phyloP scores from a whole-genome alignment of 2,329 filamentous ascomycete species.

The Seiridium unicorne region DNA sequence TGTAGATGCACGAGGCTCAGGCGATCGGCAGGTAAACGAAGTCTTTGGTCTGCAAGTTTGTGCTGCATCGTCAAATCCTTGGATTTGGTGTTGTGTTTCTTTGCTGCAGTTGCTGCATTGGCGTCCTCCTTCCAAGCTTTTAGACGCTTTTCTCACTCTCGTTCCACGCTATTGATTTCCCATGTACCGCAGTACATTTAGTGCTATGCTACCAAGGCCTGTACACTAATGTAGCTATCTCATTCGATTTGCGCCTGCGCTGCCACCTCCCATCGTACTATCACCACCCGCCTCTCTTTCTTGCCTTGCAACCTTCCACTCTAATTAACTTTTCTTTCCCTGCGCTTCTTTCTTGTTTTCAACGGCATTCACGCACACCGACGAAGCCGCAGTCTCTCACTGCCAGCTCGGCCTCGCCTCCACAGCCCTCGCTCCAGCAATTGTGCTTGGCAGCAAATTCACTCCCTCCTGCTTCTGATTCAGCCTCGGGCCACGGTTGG shows the following conservation, averaged over 20 bases:
- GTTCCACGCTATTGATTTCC: conserved; percentile 1
- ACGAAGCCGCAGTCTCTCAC: not conserved
- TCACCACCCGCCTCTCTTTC: conserved; percentile 2
- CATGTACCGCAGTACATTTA: not conserved
- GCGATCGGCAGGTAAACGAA: not conserved
- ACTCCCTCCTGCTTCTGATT: no score
- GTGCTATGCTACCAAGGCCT: not conserved
- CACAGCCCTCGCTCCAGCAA: not conserved
- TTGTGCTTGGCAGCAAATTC: no score
- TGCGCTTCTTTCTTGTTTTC: not conserved
- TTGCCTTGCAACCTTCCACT: no score
- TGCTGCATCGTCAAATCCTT: not conserved
- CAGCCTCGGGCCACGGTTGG: no score
- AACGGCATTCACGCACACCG: no score
- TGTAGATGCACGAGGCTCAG: not conserved
- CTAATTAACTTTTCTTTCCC: not conserved
- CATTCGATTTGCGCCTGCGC: not conserved
- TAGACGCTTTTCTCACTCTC: not conserved
- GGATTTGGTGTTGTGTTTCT: not conserved
- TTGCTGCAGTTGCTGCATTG: not conserved
- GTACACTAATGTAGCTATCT: not conserved
- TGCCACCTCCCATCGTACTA: not conserved
- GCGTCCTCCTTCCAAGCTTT: conserved; percentile 1
- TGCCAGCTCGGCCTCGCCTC: not conserved
- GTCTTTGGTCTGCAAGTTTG: not conserved